Conservation (phyloP, 169 alveolate species). For the Plasmodium relictum region DNA sequence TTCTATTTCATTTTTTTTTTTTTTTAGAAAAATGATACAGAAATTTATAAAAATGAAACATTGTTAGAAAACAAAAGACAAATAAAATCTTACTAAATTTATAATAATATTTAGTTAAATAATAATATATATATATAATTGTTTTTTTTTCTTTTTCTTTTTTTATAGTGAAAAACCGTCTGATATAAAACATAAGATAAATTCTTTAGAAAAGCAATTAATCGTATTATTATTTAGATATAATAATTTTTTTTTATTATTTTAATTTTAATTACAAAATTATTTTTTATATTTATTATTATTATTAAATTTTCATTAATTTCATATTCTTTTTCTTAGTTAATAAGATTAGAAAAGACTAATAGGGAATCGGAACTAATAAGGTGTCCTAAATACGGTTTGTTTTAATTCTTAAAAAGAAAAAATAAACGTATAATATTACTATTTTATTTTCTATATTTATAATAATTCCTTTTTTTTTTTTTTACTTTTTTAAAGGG, state of each 20-base stretch:
- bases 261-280: too few relatives aligned
- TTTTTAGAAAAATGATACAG: neutral
- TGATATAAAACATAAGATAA: constrained; percentile 21
- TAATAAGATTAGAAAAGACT: constrained; percentile 33
- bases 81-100: neutral
- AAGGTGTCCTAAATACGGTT: constrained; percentile 55
- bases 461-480: too few relatives aligned
- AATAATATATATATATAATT: neutral
- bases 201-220: constrained; percentile 55
- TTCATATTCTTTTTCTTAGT: constrained; percentile 27
- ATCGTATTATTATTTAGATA: too few relatives aligned
- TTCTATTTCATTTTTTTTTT: neutral
- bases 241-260: too few relatives aligned
- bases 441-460: neutral
- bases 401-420: neutral
- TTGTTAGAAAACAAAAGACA: constrained; percentile 6
- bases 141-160: too few relatives aligned
- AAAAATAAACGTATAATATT: neutral
- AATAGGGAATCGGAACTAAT: constrained; percentile 39
- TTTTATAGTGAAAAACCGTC: neutral
- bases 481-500: constrained; percentile 22
- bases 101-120: neutral
- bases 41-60: neutral
- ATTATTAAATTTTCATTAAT: too few relatives aligned
- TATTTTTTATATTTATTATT: too few relatives aligned